These are phyloP conservation scores for Niebla homalea DNA, from an alignment of 495 filamentous ascomycete species.

Conservation along the genomic window DNA sequence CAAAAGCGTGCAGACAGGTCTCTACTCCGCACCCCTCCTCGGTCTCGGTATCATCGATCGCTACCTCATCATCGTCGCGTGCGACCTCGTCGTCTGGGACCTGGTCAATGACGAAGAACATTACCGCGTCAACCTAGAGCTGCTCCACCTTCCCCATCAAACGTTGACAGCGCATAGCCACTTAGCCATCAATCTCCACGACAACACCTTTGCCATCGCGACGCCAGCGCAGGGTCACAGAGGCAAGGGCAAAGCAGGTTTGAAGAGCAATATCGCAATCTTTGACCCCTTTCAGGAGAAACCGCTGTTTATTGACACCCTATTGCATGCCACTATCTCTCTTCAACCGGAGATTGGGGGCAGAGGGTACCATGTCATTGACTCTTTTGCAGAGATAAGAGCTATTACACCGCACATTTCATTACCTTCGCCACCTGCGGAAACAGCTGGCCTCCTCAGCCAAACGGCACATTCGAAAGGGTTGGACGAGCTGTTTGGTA, in stretches of 20 bases:
- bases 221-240: conserved; percentile 19
- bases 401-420: conserved; percentile 35
- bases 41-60: conserved; percentile 46
- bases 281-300: conserved; percentile 36
- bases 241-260: conserved; percentile 1
- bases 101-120: conserved; percentile 44
- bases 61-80: conserved; percentile 48
- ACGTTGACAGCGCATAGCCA: conserved; percentile 33
- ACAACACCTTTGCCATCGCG: conserved; percentile 45
- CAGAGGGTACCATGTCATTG: conserved; percentile 33
- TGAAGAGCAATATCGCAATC: conserved; percentile 37
- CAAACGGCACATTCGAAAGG: conserved; percentile 34
- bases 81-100: conserved; percentile 53
- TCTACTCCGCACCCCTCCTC: conserved; percentile 40
- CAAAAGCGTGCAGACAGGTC: conserved; percentile 36
- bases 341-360: conserved; percentile 33
- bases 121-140: conserved; percentile 34
- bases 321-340: conserved; percentile 39
- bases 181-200: conserved; percentile 44
- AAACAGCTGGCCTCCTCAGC: conserved; percentile 22
- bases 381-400: conserved; percentile 44
- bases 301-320: conserved; percentile 34
- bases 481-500: conserved; percentile 36
- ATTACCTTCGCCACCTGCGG: conserved; percentile 27
- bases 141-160: conserved; percentile 17